phyloP scores from a whole-genome alignment of 768 basidiomycete genomes.

The Suillus tomentosus region DNA sequence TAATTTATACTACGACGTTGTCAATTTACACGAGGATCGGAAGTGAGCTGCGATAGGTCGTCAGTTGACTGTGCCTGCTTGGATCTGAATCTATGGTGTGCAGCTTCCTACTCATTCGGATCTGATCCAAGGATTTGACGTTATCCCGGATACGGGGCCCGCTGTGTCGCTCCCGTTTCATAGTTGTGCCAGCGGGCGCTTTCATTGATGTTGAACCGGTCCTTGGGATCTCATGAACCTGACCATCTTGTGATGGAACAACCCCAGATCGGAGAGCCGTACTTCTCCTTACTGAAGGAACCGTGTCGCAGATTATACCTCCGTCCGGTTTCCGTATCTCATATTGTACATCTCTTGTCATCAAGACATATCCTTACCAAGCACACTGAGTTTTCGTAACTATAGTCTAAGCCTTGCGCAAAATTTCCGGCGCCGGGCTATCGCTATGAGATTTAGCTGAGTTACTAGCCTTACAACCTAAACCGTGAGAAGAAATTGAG shows the following conservation, averaged over 20 bases:
- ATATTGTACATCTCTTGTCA: neutral
- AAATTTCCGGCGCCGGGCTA: neutral
- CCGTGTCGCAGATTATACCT: neutral
- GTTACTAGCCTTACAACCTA: no score
- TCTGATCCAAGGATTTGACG: neutral
- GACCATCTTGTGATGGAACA: neutral
- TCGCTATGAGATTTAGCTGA: neutral
- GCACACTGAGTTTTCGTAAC: neutral
- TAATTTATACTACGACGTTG: neutral
- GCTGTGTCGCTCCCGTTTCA: neutral
- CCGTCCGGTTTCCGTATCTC: neutral
- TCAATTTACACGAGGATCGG: neutral
- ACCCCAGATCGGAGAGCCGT: neutral
- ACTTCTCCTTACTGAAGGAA: neutral
- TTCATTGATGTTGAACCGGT: neutral
- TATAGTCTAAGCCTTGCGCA: neutral
- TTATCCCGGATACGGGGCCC: neutral
- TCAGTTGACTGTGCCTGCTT: neutral
- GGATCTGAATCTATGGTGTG: neutral
- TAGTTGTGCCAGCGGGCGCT: neutral
- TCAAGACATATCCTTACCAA: neutral
- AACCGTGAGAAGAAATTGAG: neutral
- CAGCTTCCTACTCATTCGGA: neutral
- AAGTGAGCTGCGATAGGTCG: neutral
- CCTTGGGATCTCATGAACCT: neutral